These are phyloP conservation scores for Piper longum DNA, from an alignment of 164 flowering plant species.

Conservation along the genomic window DNA sequence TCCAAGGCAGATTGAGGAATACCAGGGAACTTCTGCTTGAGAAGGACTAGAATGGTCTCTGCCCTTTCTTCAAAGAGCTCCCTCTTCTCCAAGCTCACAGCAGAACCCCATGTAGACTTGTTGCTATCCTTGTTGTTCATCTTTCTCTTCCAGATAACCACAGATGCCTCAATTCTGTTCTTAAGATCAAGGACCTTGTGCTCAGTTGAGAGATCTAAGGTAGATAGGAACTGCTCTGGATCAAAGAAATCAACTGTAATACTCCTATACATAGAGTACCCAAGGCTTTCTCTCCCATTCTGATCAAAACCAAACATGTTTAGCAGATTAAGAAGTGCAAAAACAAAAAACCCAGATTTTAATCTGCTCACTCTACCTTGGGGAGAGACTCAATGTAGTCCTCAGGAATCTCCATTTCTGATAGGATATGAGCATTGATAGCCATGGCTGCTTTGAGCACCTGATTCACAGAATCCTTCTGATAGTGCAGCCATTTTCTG, in stretches of 20 bases:
- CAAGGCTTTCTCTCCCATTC: constrained; percentile 84
- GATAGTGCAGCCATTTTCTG: constrained; percentile 52
- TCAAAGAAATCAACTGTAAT: constrained; percentile 70
- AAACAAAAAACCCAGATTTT: no score
- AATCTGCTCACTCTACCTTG: constrained; percentile 33
- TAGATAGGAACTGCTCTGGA: constrained; percentile 53
- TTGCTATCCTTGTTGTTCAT: constrained; percentile 61
- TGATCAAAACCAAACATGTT: background rate
- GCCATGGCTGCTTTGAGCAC: constrained; percentile 93
- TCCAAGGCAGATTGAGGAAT: no score
- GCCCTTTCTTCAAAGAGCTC: constrained; percentile 87
- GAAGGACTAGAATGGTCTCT: constrained; percentile 48
- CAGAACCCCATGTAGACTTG: constrained; percentile 71
- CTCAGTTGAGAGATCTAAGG: constrained; percentile 16
- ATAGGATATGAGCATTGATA: constrained; percentile 68
- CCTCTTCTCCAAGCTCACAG: constrained; percentile 70
- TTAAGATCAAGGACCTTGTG: constrained; percentile 77
- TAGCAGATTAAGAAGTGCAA: no score
- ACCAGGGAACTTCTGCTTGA: no score
- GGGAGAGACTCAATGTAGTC: constrained; percentile 9
- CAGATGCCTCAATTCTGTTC: constrained; percentile 85
- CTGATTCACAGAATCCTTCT: constrained; percentile 78
- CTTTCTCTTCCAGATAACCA: constrained; percentile 10
- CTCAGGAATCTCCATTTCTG: constrained; percentile 83
- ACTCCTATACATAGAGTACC: constrained; percentile 60